Conservation (phyloP, 2,329 filamentous ascomycete species). For the Penicillium verrucosum region DNA sequence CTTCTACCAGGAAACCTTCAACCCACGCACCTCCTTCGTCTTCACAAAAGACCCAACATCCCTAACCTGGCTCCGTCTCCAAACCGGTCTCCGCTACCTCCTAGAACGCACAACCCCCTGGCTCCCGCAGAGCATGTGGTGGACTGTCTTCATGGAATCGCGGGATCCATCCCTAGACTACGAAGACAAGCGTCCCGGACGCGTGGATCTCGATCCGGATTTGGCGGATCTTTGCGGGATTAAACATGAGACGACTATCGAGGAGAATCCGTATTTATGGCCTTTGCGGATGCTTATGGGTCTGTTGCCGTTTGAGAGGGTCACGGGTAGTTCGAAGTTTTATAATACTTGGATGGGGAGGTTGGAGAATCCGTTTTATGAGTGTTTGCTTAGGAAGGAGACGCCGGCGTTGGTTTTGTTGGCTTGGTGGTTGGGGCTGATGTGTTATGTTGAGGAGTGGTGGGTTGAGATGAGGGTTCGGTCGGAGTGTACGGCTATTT, state of each 20-base stretch:
- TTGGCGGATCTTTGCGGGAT: slow-evolving; percentile 38
- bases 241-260: slow-evolving; percentile 25
- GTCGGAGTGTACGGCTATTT: slow-evolving; percentile 38
- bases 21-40: slow-evolving; percentile 35
- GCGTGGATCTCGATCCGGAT: slow-evolving; percentile 27
- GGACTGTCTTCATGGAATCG: slow-evolving; percentile 28
- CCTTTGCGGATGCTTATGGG: slow-evolving; percentile 35
- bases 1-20: slow-evolving; percentile 32
- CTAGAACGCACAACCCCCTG: slow-evolving; percentile 25
- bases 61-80: slow-evolving; percentile 38
- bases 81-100: slow-evolving; percentile 34
- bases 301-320: slow-evolving; percentile 30
- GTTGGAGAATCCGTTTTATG: slow-evolving; percentile 29
- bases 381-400: slow-evolving; percentile 31
- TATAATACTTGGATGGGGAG: slow-evolving; percentile 37
- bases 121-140: slow-evolving; percentile 37
- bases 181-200: slow-evolving; percentile 29
- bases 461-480: slow-evolving; percentile 32
- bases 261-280: slow-evolving; percentile 38
- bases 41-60: slow-evolving; percentile 32
- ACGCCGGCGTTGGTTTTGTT: slow-evolving; percentile 33
- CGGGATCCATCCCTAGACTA: slow-evolving; percentile 23
- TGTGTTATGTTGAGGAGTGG: slow-evolving; percentile 26
- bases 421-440: slow-evolving; percentile 36
- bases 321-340: slow-evolving; percentile 21